Evolutionary conservation across 176 grass and related monocot genomes (phyloP).

Genomic region (Avena sativa): DNA sequence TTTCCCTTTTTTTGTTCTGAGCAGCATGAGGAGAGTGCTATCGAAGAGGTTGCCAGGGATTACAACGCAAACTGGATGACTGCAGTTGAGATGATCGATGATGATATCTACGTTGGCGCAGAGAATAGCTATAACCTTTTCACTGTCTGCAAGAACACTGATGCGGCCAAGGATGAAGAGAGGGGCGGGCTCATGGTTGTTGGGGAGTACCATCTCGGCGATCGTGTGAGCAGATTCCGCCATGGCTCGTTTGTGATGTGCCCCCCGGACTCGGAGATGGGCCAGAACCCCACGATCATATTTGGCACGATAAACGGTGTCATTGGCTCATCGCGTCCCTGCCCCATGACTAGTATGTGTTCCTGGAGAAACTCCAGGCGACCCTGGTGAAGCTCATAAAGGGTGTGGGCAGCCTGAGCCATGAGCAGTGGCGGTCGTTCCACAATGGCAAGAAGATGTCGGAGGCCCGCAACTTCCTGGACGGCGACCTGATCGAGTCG

Average conservation of each 20-base stretch:
- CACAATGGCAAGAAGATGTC: too few relatives aligned
- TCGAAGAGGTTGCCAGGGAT: slow-evolving; percentile 85
- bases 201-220: slow-evolving; percentile 92
- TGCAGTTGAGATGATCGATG: slow-evolving; percentile 93
- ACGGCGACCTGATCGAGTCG: too few relatives aligned
- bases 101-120: slow-evolving; percentile 87
- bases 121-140: slow-evolving; percentile 93
- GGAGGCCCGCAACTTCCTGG: too few relatives aligned
- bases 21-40: slow-evolving; percentile 88
- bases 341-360: slow-evolving; percentile 76
- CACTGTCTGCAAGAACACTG: slow-evolving; percentile 66
- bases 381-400: slow-evolving; percentile 85
- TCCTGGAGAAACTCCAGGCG: slow-evolving; percentile 86
- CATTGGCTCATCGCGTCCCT: slow-evolving; percentile 85
- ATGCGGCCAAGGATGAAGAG: background rate
- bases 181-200: slow-evolving; percentile 68
- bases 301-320: slow-evolving; percentile 94
- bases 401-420: slow-evolving; percentile 80
- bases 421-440: slow-evolving; percentile 84
- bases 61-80: slow-evolving; percentile 97
- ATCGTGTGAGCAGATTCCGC: slow-evolving; percentile 82
- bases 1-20: background rate
- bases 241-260: slow-evolving; percentile 91
- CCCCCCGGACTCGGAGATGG: slow-evolving; percentile 71
- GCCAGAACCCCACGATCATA: slow-evolving; percentile 76